Percentiles rank a stretch among this genome's conserved stretches.
Evolutionary conservation across 1,284 basidiomycete genomes (phyloP).

Genomic region (Cutaneotrichosporon sp.): DNA sequence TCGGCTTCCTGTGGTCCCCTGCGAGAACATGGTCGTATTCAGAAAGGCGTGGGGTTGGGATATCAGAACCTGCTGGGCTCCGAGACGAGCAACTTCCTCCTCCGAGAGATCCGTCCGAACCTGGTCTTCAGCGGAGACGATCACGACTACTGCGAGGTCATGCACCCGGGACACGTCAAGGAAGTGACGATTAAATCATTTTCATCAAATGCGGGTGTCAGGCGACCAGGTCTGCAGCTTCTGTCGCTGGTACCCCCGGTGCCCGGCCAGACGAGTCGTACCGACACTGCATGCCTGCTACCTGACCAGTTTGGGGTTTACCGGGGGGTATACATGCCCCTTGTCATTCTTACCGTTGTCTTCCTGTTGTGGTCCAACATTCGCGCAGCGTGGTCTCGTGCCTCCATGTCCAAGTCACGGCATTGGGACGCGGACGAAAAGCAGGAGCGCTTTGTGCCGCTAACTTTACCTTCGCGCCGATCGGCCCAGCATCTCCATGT

Average conservation of each 20-base stretch:
- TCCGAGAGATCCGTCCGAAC: constrained; percentile 61
- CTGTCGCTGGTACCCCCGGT: constrained; percentile 61
- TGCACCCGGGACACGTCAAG: constrained; percentile 54
- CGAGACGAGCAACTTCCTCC: constrained; percentile 63
- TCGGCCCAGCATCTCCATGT: constrained; percentile 31
- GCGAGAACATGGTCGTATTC: constrained; percentile 66
- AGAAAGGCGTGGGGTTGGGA: constrained; percentile 67
- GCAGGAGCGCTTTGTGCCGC: constrained; percentile 27
- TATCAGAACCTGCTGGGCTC: constrained; percentile 75
- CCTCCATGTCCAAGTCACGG: background rate
- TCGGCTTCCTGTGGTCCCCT: constrained; percentile 66
- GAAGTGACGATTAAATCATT: constrained; percentile 80
- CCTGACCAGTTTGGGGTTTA: constrained; percentile 65
- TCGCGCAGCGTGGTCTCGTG: constrained; percentile 29
- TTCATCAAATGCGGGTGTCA: constrained; percentile 71
- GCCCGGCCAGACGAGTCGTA: constrained; percentile 42
- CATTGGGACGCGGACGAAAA: background rate
- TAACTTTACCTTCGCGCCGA: constrained; percentile 35
- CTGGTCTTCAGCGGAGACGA: constrained; percentile 72
- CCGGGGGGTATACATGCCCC: constrained; percentile 56
- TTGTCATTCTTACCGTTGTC: constrained; percentile 50
- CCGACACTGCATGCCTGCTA: constrained; percentile 60
- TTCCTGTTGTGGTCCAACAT: constrained; percentile 45
- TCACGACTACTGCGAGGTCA: constrained; percentile 78
- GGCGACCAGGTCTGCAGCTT: constrained; percentile 75